These are phyloP conservation scores for Pisolithus marmoratus DNA, from an alignment of 768 basidiomycete genomes.

Conservation along the genomic window DNA sequence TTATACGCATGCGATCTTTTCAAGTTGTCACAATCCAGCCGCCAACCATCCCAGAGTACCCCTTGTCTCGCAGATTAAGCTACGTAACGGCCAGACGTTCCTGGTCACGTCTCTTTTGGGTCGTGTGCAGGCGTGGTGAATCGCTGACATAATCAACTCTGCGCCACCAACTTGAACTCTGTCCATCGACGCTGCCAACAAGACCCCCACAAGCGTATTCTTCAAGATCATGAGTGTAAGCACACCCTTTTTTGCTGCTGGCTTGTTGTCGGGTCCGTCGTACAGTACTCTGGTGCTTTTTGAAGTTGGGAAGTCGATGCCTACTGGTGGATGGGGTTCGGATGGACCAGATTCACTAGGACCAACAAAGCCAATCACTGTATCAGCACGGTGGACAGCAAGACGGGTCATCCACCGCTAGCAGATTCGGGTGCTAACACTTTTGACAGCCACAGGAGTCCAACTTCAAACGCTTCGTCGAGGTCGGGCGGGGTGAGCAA, in stretches of 20 bases:
- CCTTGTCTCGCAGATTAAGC: no score
- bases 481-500: slow-evolving; percentile 86
- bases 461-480: slow-evolving; percentile 95
- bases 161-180: neutral
- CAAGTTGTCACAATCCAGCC: no score
- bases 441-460: slow-evolving; percentile 48
- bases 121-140: no score
- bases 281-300: neutral
- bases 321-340: neutral
- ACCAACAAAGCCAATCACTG: neutral
- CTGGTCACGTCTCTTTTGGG: no score
- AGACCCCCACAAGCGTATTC: neutral
- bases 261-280: neutral
- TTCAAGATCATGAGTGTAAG: slow-evolving; percentile 1
- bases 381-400: neutral
- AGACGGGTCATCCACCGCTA: neutral
- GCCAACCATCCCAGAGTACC: no score
- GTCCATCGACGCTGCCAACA: neutral
- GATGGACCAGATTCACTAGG: neutral
- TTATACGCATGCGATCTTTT: no score
- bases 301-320: no score
- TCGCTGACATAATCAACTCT: no score
- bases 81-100: no score
- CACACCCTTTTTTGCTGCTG: neutral
- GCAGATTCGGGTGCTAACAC: neutral